Evolutionary conservation across 176 grass and related monocot genomes (phyloP).

Genomic region (Bothriochloa decipiens): DNA sequence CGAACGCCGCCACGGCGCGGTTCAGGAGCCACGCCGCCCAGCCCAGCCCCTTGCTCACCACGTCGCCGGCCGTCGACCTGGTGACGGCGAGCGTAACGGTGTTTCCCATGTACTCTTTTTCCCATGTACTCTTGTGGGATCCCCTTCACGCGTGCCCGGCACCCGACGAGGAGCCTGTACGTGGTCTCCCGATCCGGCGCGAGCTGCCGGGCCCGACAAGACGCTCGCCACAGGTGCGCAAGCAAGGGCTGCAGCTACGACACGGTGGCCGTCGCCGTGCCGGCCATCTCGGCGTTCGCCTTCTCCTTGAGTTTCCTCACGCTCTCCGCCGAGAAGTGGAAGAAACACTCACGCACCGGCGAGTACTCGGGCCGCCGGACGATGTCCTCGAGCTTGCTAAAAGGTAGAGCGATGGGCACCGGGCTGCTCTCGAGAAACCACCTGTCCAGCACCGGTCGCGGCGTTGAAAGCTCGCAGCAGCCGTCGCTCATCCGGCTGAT

Average conservation of each 20-base stretch:
- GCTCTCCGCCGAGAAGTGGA: conserved; percentile 37
- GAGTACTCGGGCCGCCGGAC: neutral
- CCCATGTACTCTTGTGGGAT: neutral
- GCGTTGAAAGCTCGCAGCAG: too few relatives aligned
- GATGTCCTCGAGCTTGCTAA: too few relatives aligned
- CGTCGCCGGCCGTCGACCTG: neutral
- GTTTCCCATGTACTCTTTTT: too few relatives aligned
- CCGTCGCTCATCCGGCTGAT: too few relatives aligned
- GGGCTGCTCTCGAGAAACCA: too few relatives aligned
- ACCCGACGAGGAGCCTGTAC: neutral
- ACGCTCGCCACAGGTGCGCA: neutral
- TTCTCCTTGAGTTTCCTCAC: conserved; percentile 40
- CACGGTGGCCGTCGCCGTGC: too few relatives aligned
- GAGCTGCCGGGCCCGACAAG: conserved; percentile 22
- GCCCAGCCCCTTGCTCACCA: neutral
- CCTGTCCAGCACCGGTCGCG: too few relatives aligned
- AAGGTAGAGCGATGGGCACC: too few relatives aligned
- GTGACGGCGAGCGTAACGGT: neutral
- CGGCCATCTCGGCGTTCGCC: too few relatives aligned
- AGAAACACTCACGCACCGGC: conserved; percentile 33
- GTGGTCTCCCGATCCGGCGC: neutral
- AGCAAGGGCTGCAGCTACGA: too few relatives aligned
- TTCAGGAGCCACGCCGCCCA: neutral
- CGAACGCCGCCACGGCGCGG: neutral
- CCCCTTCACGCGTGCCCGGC: neutral